Conservation (phyloP, 2,329 filamentous ascomycete species). For the Ophiocordyceps camponoti-saundersi region DNA sequence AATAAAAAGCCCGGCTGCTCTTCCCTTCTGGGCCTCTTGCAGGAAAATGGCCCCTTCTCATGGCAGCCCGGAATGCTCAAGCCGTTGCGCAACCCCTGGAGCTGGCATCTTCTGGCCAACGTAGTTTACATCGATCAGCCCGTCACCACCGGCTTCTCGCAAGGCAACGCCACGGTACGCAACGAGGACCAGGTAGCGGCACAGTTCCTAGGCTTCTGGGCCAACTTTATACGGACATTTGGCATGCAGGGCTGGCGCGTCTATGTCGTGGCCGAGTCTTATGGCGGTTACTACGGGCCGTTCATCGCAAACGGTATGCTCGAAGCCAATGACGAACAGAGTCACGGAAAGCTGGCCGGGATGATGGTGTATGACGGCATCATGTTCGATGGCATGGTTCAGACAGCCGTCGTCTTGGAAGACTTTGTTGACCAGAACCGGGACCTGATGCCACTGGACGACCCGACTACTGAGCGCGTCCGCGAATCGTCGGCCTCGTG, state of each 20-base stretch:
- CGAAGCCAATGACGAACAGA: slow-evolving; percentile 42
- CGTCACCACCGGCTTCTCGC: slow-evolving; percentile 49
- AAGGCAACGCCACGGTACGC: slow-evolving; percentile 44
- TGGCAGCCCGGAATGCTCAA: slow-evolving; percentile 55
- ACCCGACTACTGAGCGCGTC: slow-evolving; percentile 34
- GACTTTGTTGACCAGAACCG: slow-evolving; percentile 44
- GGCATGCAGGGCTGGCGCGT: slow-evolving; percentile 49
- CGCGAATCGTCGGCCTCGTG: slow-evolving; percentile 36
- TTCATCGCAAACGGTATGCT: slow-evolving; percentile 62
- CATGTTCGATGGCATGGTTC: slow-evolving; percentile 31
- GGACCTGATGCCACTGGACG: slow-evolving; percentile 45
- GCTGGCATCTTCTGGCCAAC: slow-evolving; percentile 32
- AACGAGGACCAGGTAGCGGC: slow-evolving; percentile 49
- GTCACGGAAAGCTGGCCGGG: slow-evolving; percentile 48
- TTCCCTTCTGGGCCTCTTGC: slow-evolving; percentile 51
- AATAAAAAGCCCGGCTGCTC: slow-evolving; percentile 28
- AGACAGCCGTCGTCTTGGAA: slow-evolving; percentile 29
- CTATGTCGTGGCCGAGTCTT: slow-evolving; percentile 57
- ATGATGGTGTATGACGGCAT: slow-evolving; percentile 60
- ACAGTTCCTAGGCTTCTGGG: slow-evolving; percentile 66
- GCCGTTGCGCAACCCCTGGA: slow-evolving; percentile 49
- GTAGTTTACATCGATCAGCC: slow-evolving; percentile 62
- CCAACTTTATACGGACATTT: slow-evolving; percentile 60
- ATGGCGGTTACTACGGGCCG: slow-evolving; percentile 50
- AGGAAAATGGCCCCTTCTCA: slow-evolving; percentile 60